phyloP scores from a whole-genome alignment of 805 yeast species.

The Candida nitratophila region DNA sequence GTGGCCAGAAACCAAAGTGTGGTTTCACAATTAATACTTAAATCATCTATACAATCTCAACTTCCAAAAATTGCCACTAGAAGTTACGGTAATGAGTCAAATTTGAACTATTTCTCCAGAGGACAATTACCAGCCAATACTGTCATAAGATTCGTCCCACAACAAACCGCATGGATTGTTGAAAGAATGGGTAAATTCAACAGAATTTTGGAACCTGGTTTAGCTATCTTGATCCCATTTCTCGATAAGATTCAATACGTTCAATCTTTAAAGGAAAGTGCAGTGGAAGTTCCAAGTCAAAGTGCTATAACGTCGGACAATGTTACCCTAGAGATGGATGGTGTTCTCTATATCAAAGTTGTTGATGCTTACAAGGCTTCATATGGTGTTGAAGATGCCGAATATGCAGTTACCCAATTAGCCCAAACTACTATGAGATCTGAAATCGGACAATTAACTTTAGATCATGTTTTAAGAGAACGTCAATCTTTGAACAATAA shows the following conservation, averaged over 20 bases:
- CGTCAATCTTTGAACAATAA: constrained; percentile 65
- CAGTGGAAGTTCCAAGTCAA: constrained; percentile 80
- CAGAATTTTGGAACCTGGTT: constrained; percentile 64
- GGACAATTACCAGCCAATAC: constrained; percentile 66
- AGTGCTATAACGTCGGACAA: constrained; percentile 83
- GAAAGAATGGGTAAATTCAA: constrained; percentile 87
- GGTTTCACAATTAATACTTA: too few species aligned
- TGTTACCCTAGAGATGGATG: constrained; percentile 79
- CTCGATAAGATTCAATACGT: constrained; percentile 75
- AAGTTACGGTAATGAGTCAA: constrained; percentile 4
- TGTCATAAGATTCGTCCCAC: constrained; percentile 73
- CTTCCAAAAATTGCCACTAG: background rate
- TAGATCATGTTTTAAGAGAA: constrained; percentile 73
- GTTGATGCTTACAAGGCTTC: constrained; percentile 80
- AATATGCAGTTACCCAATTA: constrained; percentile 75
- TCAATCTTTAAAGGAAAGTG: constrained; percentile 74
- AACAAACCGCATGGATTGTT: constrained; percentile 86
- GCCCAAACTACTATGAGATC: constrained; percentile 91
- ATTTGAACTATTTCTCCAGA: constrained; percentile 19
- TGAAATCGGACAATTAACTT: constrained; percentile 76
- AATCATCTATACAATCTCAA: too few species aligned
- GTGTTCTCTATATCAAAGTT: constrained; percentile 71
- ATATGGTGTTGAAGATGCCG: constrained; percentile 84
- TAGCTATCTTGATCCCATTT: constrained; percentile 66
- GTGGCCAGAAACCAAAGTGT: too few species aligned